phyloP scores from a whole-genome alignment of 371 early-diverging fungal genomes.

The Apophysomyces ossiformis region DNA sequence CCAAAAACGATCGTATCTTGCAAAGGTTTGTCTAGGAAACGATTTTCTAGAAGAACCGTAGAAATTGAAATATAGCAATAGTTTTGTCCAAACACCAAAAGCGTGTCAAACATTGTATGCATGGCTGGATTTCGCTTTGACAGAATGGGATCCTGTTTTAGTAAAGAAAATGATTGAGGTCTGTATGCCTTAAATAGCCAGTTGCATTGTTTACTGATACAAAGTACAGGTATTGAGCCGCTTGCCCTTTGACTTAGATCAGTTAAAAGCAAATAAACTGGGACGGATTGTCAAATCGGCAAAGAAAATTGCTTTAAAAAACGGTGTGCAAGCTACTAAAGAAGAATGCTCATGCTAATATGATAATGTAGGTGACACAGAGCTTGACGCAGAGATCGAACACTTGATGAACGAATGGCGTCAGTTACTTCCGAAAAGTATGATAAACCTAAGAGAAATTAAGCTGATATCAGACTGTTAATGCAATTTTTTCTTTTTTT shows the following conservation, averaged over 20 bases:
- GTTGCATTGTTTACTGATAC: not conserved
- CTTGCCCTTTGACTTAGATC: slow-evolving; percentile 22
- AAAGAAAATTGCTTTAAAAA: slow-evolving; percentile 17
- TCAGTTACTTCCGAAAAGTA: slow-evolving; percentile 9
- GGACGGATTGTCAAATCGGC: slow-evolving; percentile 17
- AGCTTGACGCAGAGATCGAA: not conserved
- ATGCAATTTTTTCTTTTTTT: slow-evolving; percentile 3
- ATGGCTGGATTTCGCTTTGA: slow-evolving; percentile 2
- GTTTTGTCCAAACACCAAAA: slow-evolving; percentile 4
- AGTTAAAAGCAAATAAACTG: slow-evolving; percentile 16
- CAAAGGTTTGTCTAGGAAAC: not conserved
- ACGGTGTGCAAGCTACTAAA: not conserved
- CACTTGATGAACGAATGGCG: slow-evolving; percentile 10
- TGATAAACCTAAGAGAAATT: not conserved
- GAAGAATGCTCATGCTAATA: not conserved
- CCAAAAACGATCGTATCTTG: not conserved
- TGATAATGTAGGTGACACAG: not conserved
- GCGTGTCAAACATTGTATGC: not conserved
- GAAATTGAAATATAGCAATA: not conserved
- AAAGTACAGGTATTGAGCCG: slow-evolving; percentile 14
- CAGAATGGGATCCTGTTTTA: slow-evolving; percentile 4
- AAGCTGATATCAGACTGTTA: not conserved
- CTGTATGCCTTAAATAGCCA: not conserved
- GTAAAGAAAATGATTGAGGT: slow-evolving; percentile 7
- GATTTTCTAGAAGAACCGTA: not conserved